phyloP scores from a whole-genome alignment of 495 filamentous ascomycete species.

The Aspergillus cavernicola region DNA sequence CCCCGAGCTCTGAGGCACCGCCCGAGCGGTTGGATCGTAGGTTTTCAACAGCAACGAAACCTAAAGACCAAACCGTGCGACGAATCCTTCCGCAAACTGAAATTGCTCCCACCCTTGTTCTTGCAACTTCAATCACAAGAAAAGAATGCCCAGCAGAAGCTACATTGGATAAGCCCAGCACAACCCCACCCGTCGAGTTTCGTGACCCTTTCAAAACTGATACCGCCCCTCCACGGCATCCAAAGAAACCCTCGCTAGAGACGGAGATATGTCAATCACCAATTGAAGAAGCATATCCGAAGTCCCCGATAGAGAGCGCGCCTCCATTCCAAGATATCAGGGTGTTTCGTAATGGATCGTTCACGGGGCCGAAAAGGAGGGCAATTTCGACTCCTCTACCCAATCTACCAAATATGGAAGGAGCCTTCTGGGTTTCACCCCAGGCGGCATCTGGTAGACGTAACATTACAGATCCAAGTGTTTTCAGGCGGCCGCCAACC shows the following conservation, averaged over 20 bases:
- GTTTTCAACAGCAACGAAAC: constrained; percentile 26
- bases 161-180: constrained; percentile 1
- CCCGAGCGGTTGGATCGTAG: constrained; percentile 34
- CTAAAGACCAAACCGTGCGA: constrained; percentile 24
- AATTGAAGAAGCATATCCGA: constrained; percentile 27
- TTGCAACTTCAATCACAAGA: constrained; percentile 34
- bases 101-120: constrained; percentile 35
- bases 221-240: neutral
- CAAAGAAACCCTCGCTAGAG: constrained; percentile 8
- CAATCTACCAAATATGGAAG: constrained; percentile 24
- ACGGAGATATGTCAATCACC: constrained; percentile 18
- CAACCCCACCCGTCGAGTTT: constrained; percentile 27
- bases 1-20: constrained; percentile 29
- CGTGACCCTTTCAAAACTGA: constrained; percentile 33
- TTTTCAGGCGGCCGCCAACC: constrained; percentile 33
- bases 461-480: constrained; percentile 41
- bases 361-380: constrained; percentile 34
- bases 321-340: constrained; percentile 19
- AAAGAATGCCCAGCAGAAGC: constrained; percentile 9
- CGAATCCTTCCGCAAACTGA: constrained; percentile 25
- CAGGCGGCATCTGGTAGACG: constrained; percentile 29
- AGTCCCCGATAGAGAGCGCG: constrained; percentile 16
- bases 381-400: constrained; percentile 32
- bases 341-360: constrained; percentile 24
- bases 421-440: constrained; percentile 19